phyloP scores from a whole-genome alignment of 2,329 filamentous ascomycete genomes.

The Xylaria sp. region DNA sequence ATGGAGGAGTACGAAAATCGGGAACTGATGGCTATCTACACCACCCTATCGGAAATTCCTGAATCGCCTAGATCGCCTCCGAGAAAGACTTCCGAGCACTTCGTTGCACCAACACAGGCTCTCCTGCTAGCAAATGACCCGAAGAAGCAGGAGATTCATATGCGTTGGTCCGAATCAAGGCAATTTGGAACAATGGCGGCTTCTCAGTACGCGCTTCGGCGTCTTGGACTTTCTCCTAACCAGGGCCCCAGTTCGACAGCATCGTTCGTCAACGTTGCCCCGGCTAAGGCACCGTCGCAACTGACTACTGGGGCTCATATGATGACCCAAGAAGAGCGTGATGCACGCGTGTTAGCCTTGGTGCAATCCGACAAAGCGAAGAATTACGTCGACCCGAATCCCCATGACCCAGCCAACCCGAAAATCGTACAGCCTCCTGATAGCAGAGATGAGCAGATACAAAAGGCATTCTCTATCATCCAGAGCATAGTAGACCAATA shows the following conservation, averaged over 20 bases:
- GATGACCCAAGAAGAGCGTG: conserved; percentile 45
- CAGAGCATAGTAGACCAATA: conserved; percentile 51
- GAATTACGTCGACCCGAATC: conserved; percentile 51
- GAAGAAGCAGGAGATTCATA: conserved; percentile 55
- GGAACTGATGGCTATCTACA: conserved; percentile 67
- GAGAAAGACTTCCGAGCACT: conserved; percentile 40
- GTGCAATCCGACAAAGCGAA: conserved; percentile 52
- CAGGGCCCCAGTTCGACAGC: background rate
- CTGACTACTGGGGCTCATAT: conserved; percentile 38
- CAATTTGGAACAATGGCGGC: conserved; percentile 52
- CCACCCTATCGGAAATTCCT: conserved; percentile 59
- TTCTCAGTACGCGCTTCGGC: conserved; percentile 49
- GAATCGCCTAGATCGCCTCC: conserved; percentile 60
- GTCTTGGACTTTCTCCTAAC: conserved; percentile 43
- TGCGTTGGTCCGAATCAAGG: conserved; percentile 53
- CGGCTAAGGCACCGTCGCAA: background rate
- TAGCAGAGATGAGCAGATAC: conserved; percentile 51
- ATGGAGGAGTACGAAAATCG: conserved; percentile 63
- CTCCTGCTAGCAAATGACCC: conserved; percentile 48
- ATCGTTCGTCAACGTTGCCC: background rate
- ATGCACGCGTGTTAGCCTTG: conserved; percentile 47
- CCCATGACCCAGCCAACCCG: conserved; percentile 43
- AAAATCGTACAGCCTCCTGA: conserved; percentile 44
- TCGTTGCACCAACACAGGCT: conserved; percentile 39
- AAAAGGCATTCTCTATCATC: conserved; percentile 50